Conservation (phyloP, 345 rosid genomes). For the Melaleuca quinquenervia region DNA sequence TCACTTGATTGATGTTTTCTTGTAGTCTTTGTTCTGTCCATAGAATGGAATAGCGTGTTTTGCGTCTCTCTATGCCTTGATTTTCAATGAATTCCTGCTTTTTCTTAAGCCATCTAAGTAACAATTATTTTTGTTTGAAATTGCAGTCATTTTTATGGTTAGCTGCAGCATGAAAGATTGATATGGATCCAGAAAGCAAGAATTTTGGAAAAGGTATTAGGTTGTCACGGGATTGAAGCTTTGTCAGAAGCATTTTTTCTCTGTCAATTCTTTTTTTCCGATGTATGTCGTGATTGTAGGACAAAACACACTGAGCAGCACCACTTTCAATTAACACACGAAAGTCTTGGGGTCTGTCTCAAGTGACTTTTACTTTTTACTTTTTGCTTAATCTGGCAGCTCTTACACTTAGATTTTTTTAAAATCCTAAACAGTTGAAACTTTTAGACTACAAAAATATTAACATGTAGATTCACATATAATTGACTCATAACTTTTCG, state of each 20-base stretch:
- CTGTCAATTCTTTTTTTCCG: neutral
- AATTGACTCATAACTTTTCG: neutral
- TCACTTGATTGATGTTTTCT: neutral
- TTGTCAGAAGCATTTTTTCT: neutral
- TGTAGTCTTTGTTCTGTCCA: neutral
- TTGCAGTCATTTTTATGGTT: constrained; percentile 29
- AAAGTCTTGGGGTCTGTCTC: neutral
- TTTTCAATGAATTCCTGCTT: neutral
- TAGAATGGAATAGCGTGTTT: neutral
- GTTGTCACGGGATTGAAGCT: neutral
- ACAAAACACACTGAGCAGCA: neutral
- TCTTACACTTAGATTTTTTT: neutral
- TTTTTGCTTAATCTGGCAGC: neutral
- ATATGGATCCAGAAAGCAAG: constrained; percentile 61
- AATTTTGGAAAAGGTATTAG: constrained; percentile 49
- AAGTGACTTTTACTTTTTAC: neutral
- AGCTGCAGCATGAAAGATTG: constrained; percentile 10
- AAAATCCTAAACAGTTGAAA: neutral
- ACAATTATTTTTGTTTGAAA: neutral
- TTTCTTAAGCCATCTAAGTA: neutral
- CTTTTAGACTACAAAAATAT: neutral
- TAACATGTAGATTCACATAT: neutral
- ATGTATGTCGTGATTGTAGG: neutral
- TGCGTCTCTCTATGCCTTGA: neutral
- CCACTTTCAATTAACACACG: neutral